Conservation (phyloP, 306 rosid species). For the Gynostemma pentaphyllum region DNA sequence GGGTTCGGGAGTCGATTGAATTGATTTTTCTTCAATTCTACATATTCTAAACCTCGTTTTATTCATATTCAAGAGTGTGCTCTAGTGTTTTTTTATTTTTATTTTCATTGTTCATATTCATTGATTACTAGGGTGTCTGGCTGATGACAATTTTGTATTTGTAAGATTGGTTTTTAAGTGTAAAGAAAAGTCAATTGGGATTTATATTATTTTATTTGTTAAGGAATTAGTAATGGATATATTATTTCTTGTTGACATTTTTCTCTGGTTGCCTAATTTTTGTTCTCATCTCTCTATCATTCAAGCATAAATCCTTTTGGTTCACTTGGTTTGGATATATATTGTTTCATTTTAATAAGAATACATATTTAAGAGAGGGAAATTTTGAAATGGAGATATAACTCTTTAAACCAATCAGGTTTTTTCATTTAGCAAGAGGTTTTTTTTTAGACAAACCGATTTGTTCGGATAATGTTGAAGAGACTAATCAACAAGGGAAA, state of each 20-base stretch:
- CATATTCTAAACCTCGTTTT: not conserved
- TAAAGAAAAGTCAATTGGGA: not conserved
- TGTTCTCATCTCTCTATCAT: too few species aligned
- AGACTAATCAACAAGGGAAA: too few species aligned
- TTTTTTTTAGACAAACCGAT: too few species aligned
- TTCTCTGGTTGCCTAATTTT: not conserved
- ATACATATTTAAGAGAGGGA: too few species aligned
- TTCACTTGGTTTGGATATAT: too few species aligned
- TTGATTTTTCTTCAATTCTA: not conserved
- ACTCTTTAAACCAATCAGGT: too few species aligned
- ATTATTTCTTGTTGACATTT: not conserved
- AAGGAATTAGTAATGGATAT: not conserved
- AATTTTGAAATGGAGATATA: too few species aligned
- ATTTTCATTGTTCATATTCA: conserved; percentile 1
- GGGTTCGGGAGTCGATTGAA: not conserved
- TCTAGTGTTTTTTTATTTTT: not conserved
- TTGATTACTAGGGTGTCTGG: conserved; percentile 1
- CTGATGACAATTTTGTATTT: conserved; percentile 6
- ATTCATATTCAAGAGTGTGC: not conserved
- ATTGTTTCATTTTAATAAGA: too few species aligned
- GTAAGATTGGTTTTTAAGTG: conserved; percentile 11
- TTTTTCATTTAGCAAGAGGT: too few species aligned
- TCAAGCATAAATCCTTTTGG: too few species aligned
- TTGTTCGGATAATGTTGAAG: too few species aligned
- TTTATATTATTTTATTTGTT: not conserved